Evolutionary conservation across 768 basidiomycete species (phyloP).

Genomic region (Cystobasidium onofrii): DNA sequence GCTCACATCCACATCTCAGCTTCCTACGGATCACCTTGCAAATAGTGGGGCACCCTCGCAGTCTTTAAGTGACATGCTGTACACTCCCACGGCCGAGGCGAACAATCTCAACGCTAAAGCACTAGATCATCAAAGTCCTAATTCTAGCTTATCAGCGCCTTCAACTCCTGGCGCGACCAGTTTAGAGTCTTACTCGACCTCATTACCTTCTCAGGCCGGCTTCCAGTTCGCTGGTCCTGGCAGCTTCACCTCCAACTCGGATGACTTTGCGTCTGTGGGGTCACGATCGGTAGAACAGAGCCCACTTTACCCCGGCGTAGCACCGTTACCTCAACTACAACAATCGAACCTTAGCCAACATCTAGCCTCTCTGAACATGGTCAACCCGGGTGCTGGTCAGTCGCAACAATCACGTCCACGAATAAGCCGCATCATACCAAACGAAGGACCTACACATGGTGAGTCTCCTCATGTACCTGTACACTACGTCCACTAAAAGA

Average conservation of each 20-base stretch:
- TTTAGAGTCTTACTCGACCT: conserved; percentile 14
- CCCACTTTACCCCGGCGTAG: conserved; percentile 2
- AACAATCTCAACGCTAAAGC: neutral
- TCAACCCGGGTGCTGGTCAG: neutral
- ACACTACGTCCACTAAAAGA: neutral
- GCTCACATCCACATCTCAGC: neutral
- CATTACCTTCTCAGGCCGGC: neutral
- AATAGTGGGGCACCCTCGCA: neutral
- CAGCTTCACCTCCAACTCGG: conserved; percentile 1
- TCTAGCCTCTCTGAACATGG: conserved; percentile 15
- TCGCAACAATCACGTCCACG: conserved; percentile 47
- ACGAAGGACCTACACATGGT: conserved; percentile 42
- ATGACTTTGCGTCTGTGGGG: neutral
- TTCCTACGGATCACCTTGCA: neutral
- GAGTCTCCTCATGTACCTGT: neutral
- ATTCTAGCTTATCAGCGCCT: conserved; percentile 9
- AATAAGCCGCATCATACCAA: conserved; percentile 50
- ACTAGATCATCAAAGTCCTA: conserved; percentile 15
- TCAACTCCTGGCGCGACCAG: conserved; percentile 23
- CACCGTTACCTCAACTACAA: conserved; percentile 18
- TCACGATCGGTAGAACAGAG: conserved; percentile 18
- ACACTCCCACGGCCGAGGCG: neutral
- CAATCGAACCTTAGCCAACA: conserved; percentile 17
- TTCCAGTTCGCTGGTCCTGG: conserved; percentile 1
- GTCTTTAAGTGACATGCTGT: neutral